Base-by-base conservation (phyloP, 257 asterid genomes). In the Penstemon eatonii region DNA sequence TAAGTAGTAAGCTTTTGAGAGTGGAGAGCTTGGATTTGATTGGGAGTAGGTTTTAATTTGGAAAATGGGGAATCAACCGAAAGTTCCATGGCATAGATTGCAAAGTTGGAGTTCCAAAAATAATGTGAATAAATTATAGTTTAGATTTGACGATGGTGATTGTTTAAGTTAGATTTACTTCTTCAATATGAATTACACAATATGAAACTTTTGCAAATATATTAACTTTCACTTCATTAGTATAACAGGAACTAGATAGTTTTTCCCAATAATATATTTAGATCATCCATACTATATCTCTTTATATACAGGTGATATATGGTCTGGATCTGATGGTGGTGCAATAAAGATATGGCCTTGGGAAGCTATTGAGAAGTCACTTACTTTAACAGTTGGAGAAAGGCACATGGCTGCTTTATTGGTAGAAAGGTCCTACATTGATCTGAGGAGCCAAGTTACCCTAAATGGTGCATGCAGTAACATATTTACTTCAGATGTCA, bases 271-370 rank as follows among this genome's bases (percentile, higher is more conserved):
- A 41, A 25, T 60, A 33, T 39, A 11, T 43, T 38, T 66, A 52
- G 56, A 41, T 73, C 40, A 60, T 55, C 37, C 36, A 36, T 73
- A 33, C 55, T 42, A 69, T 76, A 62, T 67, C 74, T 69, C 41
- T 51, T 84, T 70, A 70, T 69, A 49, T 82, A 52, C 80, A 94
- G 99, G 99, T 78, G 98, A 94, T 78, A 71, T 94, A 10, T 94
- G 99, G 99, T 77, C 96, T 10, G 98, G 96, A 55, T 94, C 97
- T 62, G 99, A 94, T 81, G 87, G 90, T 66, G 99, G 98, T 74
- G 79, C 86, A 52, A 63, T 94, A 59, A 94, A 83, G 85, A 78
- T 87, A 70, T 94, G 99, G 98, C 89, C 96, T 13, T 94, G 98
- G 96, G 99, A 94, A 85, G 90, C 95, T 78, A 81, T 91, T 64